Evolutionary conservation across 495 filamentous ascomycete genomes (phyloP).

Genomic region (Daldinia caldariorum): DNA sequence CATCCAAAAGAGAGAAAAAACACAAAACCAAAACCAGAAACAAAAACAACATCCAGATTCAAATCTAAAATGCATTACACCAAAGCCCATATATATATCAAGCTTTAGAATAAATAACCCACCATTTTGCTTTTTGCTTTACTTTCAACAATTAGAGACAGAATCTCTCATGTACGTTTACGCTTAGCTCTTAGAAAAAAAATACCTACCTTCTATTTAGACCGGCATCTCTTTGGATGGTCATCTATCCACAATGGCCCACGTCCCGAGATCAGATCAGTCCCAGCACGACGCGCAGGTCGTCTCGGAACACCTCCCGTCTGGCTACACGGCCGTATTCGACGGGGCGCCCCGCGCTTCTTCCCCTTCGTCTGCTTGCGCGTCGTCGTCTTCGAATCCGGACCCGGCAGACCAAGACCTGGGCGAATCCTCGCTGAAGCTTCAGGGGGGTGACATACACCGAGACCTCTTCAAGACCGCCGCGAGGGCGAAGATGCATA

Average conservation of each 20-base stretch:
- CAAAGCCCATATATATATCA: not conserved
- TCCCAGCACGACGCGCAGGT: conserved; percentile 48
- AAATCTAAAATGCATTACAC: conserved; percentile 21
- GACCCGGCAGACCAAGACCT: conserved; percentile 45
- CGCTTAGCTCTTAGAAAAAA: conserved; percentile 7
- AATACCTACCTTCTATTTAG: not conserved
- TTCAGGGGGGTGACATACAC: conserved; percentile 75
- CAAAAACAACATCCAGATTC: not conserved
- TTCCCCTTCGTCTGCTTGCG: not conserved
- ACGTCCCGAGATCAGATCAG: conserved; percentile 32
- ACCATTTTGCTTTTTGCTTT: not conserved
- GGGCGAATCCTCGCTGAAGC: conserved; percentile 66
- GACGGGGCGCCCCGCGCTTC: conserved; percentile 38
- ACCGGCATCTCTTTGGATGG: not conserved
- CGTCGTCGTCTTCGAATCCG: conserved; percentile 47
- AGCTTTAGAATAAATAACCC: not conserved
- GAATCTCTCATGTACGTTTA: not conserved
- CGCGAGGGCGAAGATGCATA: conserved; percentile 58
- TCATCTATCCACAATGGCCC: conserved; percentile 23
- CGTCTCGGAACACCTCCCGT: conserved; percentile 56
- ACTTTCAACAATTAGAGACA: not conserved
- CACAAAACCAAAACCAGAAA: too few species aligned
- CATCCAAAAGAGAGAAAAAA: too few species aligned
- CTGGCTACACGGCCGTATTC: conserved; percentile 59
- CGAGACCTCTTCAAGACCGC: conserved; percentile 73